Evolutionary conservation across 306 rosid genomes (phyloP), one percentile per base, ranked within the genome.

Genomic region (Glycine soja): DNA sequence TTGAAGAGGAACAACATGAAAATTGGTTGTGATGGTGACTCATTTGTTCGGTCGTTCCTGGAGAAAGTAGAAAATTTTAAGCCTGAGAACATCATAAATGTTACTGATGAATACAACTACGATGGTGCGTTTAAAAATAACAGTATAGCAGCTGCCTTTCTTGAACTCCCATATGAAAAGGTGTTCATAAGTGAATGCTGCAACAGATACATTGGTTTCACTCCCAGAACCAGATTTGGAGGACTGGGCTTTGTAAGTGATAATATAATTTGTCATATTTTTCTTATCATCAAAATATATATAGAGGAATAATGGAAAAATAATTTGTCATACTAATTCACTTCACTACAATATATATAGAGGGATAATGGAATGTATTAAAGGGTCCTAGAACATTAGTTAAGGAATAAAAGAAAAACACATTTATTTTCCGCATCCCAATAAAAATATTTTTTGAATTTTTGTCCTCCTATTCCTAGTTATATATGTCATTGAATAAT

Each of bases 211-310:
- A 80, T 80, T 50, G 67, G 72, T 73, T 14, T 24, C 75, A 47
- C 72, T 14, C 71, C 87, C 65, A 58, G 79, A 24, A 24, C 30
- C 80, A 89, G 70, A 74, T 85, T 83, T 72, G 94, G 92, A 81
- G 93, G 97, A 50, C 14, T 88, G 6, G 90, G 92, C 84, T 92
- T 90, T 92, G 97, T 92, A 12, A 90, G 94, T 24, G 30, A 24
- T 24, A 24, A 24, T 24, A 24, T 24, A 24, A 24, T 0, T 24
- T 24, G 30, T 24, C 30, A 24, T 24, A 24, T 24, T 24, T 24
- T 24, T 24, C 2, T 24, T 24, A 24, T 24, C 30, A 24, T 24
- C 30, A 24, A 24, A 24, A 24, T 24, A 24, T 24, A 1, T 24
- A 24, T 24, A 24, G 30, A 24, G 30, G 30, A 24, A 24, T 24